phyloP scores from a whole-genome alignment of 2,329 filamentous ascomycete species.

The Cladosporium colombiae region DNA sequence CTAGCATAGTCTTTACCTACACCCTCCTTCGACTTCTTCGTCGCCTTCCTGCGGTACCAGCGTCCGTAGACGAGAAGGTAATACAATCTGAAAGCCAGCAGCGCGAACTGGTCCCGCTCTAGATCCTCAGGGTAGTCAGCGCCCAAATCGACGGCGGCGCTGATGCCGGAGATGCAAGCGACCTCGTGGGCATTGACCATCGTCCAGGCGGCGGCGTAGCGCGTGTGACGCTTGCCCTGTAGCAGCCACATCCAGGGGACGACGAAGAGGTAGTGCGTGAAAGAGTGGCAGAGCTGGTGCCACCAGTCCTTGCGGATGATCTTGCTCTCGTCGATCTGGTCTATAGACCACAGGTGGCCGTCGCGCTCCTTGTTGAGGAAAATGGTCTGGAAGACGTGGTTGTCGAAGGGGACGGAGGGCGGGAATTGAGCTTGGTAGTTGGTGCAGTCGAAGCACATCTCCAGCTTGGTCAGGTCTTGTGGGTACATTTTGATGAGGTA shows the following conservation, averaged over 20 bases:
- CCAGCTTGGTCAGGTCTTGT: slow-evolving; percentile 56
- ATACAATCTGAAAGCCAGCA: slow-evolving; percentile 62
- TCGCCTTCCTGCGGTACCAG: slow-evolving; percentile 55
- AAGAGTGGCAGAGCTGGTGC: slow-evolving; percentile 66
- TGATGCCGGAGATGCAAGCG: slow-evolving; percentile 69
- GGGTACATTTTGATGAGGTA: slow-evolving; percentile 65
- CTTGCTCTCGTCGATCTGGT: slow-evolving; percentile 60
- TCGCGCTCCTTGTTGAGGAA: slow-evolving; percentile 62
- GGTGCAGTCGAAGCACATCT: slow-evolving; percentile 71
- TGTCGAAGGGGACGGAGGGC: slow-evolving; percentile 52
- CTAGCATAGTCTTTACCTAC: slow-evolving; percentile 58
- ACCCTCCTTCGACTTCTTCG: slow-evolving; percentile 43
- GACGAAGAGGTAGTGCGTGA: slow-evolving; percentile 64
- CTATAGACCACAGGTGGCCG: slow-evolving; percentile 59
- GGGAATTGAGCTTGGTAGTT: slow-evolving; percentile 75
- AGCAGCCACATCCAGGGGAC: slow-evolving; percentile 73
- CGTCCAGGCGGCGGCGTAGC: slow-evolving; percentile 68
- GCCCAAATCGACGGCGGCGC: slow-evolving; percentile 68
- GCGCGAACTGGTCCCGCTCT: slow-evolving; percentile 62
- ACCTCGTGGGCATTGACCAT: slow-evolving; percentile 70
- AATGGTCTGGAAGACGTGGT: slow-evolving; percentile 71
- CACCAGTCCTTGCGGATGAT: slow-evolving; percentile 67
- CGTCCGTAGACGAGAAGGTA: slow-evolving; percentile 62
- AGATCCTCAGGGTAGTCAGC: slow-evolving; percentile 64
- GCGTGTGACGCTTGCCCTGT: slow-evolving; percentile 64